Percentiles rank a stretch among this genome's conserved stretches.
Evolutionary conservation across 2,329 filamentous ascomycete genomes (phyloP).

Genomic region (Graphilbum ipis-grandicollis): DNA sequence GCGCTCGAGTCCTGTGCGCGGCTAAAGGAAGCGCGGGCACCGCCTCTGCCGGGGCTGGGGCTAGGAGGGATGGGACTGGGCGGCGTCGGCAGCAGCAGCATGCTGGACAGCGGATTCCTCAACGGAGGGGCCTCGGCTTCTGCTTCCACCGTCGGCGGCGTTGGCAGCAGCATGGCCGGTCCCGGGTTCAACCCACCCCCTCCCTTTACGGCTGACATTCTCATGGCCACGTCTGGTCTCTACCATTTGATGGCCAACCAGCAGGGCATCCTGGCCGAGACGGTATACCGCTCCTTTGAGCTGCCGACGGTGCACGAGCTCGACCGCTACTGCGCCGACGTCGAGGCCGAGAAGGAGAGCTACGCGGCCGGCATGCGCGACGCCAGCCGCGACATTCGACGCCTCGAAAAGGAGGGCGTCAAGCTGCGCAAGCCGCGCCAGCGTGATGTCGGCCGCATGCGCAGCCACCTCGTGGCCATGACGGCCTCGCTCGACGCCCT

Average conservation of each 20-base stretch:
- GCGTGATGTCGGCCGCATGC: conserved; percentile 42
- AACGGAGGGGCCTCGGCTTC: too few relatives aligned
- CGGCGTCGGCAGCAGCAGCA: conserved; percentile 11
- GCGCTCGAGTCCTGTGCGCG: conserved; percentile 52
- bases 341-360: conserved; percentile 45
- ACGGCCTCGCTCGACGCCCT: conserved; percentile 45
- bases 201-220: conserved; percentile 46
- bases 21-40: conserved; percentile 47
- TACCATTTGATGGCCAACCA: conserved; percentile 54
- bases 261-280: conserved; percentile 52
- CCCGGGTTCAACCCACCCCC: too few relatives aligned
- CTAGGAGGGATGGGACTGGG: conserved; percentile 6
- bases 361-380: conserved; percentile 38
- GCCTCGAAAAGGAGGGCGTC: conserved; percentile 46
- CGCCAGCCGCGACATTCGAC: conserved; percentile 42
- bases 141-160: too few relatives aligned
- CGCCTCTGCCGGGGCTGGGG: conserved; percentile 17
- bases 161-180: conserved; percentile 26
- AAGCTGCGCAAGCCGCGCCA: conserved; percentile 38
- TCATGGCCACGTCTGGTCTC: conserved; percentile 44
- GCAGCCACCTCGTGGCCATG: conserved; percentile 45
- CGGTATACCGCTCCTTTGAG: conserved; percentile 50
- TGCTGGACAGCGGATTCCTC: not conserved
- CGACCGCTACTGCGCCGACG: conserved; percentile 44
- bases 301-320: conserved; percentile 53